These are phyloP conservation scores for Pseudophaeomoniella oleicola DNA, from an alignment of 2,329 filamentous ascomycete species.

Conservation along the genomic window DNA sequence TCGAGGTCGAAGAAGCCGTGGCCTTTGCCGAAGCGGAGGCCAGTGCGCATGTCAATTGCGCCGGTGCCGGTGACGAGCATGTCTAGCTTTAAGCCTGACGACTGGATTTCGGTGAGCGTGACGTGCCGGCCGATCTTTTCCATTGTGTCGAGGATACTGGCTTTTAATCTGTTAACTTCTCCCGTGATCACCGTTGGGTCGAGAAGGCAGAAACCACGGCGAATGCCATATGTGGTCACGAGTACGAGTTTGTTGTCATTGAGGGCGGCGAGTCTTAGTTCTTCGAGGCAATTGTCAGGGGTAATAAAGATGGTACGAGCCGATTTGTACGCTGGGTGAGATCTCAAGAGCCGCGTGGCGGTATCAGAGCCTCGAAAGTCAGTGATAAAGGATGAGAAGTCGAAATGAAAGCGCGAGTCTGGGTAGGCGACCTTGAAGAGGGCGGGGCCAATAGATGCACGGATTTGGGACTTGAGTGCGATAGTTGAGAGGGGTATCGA, in stretches of 20 bases:
- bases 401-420: constrained; percentile 28
- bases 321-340: constrained; percentile 18
- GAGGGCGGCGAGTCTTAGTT: constrained; percentile 22
- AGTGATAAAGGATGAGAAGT: constrained; percentile 28
- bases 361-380: constrained; percentile 24
- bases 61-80: constrained; percentile 26
- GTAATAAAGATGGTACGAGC: constrained; percentile 23
- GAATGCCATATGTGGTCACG: constrained; percentile 26
- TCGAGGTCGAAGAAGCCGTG: constrained; percentile 28
- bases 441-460: constrained; percentile 16
- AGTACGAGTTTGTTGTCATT: constrained; percentile 25
- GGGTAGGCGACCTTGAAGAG: constrained; percentile 24
- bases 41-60: constrained; percentile 20
- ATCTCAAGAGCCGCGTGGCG: constrained; percentile 17
- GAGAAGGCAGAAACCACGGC: constrained; percentile 26
- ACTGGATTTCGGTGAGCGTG: constrained; percentile 20
- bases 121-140: constrained; percentile 23
- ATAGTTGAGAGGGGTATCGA: too few relatives aligned
- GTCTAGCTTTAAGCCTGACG: constrained; percentile 14
- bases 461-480: constrained; percentile 4
- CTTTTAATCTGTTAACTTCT: constrained; percentile 17
- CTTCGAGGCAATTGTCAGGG: constrained; percentile 30
- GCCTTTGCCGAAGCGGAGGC: constrained; percentile 26
- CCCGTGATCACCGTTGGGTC: constrained; percentile 19
- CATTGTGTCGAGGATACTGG: constrained; percentile 27